Evolutionary conservation across 495 filamentous ascomycete species (phyloP), one percentile per base, ranked within the genome.

Genomic region (Penicillium alfredii): DNA sequence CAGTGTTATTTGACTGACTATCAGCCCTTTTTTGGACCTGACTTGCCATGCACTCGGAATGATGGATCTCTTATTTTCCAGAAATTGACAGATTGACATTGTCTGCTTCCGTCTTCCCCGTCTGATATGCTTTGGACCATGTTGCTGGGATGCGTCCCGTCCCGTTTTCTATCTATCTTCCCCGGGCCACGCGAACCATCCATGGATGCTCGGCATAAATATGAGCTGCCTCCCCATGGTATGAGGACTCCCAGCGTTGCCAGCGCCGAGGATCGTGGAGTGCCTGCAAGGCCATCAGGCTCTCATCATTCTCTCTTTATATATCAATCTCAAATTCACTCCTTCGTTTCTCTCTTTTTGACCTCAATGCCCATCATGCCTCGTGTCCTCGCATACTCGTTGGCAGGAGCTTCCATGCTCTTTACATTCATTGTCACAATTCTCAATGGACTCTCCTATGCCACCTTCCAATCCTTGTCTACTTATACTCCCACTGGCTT

Each of bases 391-490:
- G 30, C 38, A 18, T 61, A 58, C 33, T 30, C 43, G 8, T 17
- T 66, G 26, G 60, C 58, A 16, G 55, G 38, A 18, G 42, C 44
- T 27, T 51, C 56, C 4, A 31, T 60, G 4, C 26, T 57, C 11
- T 49, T 39, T 12, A 56, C 58, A 5, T 42, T 60, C 19, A 44
- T 58, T 26, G 44, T 43, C 13, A 63, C 56, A 1, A 44, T 70
- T 18, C 41, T 65, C 22, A 53, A 60, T 45, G 61, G 56, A 20
- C 26, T 66, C n/a, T 58, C 46, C 14, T 64, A 54, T 36, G 51
- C 47, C 1, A 45, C 37, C 12, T 52, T 51, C 15, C 42, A 49
- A 34, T 43, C 47, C 16, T 42, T 46, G 5, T 39, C 45, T 15
- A 44, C 49, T 2, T 36, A 37, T 22, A 42, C 38, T 6, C 27